A percentile compares a stretch with the other conserved stretches of the same genome.
These are phyloP conservation scores for Pseudocercospora pini-densiflorae DNA, from an alignment of 2,329 filamentous ascomycete genomes.

Conservation along the genomic window DNA sequence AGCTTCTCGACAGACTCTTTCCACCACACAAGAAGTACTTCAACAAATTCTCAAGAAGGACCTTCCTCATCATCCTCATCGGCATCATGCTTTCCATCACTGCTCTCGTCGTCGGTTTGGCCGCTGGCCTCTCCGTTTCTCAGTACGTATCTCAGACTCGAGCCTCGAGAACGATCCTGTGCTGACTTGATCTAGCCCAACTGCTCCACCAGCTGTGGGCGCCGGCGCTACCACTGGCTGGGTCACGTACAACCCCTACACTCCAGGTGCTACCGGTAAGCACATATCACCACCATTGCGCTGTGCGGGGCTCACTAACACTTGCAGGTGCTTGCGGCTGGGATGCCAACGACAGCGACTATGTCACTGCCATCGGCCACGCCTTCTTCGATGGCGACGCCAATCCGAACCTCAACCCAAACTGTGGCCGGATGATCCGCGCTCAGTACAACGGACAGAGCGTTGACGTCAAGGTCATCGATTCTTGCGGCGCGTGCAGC, in stretches of 20 bases:
- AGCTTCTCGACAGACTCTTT: constrained; percentile 11
- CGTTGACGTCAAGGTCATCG: constrained; percentile 68
- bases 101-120: constrained; percentile 15
- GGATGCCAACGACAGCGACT: constrained; percentile 57
- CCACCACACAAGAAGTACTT: constrained; percentile 19
- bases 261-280: background rate
- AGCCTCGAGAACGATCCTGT: background rate
- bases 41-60: background rate
- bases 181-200: background rate
- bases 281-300: too few relatives aligned
- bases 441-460: constrained; percentile 57
- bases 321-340: constrained; percentile 72
- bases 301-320: constrained; percentile 35
- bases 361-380: constrained; percentile 66
- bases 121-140: constrained; percentile 11
- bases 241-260: constrained; percentile 5
- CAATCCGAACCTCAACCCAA: constrained; percentile 65
- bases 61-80: constrained; percentile 14
- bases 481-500: constrained; percentile 63
- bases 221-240: background rate
- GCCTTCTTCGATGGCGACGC: constrained; percentile 65
- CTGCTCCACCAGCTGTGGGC: background rate
- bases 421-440: constrained; percentile 71
- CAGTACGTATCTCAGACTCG: background rate
- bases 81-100: constrained; percentile 14